Evolutionary conservation across 306 rosid species (phyloP).

Genomic region (Coriaria nepalensis): DNA sequence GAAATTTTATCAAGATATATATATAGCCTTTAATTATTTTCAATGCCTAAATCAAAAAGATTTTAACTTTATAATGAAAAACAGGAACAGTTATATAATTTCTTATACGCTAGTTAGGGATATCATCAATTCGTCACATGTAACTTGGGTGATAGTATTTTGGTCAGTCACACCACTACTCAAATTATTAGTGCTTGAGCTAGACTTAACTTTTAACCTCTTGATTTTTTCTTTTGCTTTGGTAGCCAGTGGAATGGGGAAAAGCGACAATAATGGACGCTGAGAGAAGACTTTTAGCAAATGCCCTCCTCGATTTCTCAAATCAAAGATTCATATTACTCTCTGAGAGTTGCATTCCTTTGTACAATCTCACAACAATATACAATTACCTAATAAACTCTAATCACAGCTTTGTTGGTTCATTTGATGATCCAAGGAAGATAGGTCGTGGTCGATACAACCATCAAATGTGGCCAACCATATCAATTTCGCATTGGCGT

Average conservation of each 20-base stretch:
- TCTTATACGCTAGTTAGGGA: too few relatives aligned
- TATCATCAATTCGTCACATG: too few relatives aligned
- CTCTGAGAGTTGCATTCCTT: constrained; percentile 37
- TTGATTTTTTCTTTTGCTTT: not conserved
- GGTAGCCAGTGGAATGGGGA: constrained; percentile 38
- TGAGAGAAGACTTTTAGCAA: constrained; percentile 38
- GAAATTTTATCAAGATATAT: too few relatives aligned
- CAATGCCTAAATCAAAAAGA: too few relatives aligned
- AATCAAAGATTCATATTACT: constrained; percentile 36
- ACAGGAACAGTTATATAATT: too few relatives aligned
- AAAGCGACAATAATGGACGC: constrained; percentile 32
- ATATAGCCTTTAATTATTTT: too few relatives aligned
- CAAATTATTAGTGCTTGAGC: too few relatives aligned
- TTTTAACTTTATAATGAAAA: too few relatives aligned
- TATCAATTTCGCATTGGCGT: constrained; percentile 28
- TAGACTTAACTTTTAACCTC: too few relatives aligned
- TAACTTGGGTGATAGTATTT: too few relatives aligned
- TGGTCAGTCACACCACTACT: too few relatives aligned
- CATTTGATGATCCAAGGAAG: constrained; percentile 36
- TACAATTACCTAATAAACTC: constrained; percentile 20
- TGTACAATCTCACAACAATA: constrained; percentile 31
- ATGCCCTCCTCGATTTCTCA: constrained; percentile 32
- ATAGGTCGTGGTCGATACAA: constrained; percentile 40
- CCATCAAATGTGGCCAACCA: constrained; percentile 20
- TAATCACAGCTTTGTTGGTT: constrained; percentile 18